These are phyloP conservation scores for Dalbergia oliveri DNA, from an alignment of 306 rosid species.

Conservation along the genomic window DNA sequence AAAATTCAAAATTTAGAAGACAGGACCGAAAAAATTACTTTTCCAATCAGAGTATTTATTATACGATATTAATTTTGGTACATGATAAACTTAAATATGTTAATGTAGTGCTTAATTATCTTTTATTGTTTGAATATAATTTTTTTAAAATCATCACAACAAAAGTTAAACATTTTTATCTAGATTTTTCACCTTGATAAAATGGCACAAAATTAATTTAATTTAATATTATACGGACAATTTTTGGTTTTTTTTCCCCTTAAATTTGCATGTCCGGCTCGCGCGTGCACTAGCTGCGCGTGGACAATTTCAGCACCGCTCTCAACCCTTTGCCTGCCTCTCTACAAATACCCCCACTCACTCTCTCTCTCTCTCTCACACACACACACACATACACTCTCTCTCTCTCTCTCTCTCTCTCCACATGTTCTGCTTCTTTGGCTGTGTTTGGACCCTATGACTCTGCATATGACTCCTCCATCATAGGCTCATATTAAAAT, in stretches of 20 bases:
- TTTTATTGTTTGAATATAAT: too few relatives aligned
- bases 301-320: not conserved
- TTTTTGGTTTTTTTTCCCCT: too few relatives aligned
- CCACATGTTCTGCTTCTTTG: not conserved
- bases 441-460: constrained; percentile 27
- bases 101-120: too few relatives aligned
- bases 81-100: too few relatives aligned
- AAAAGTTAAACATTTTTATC: too few relatives aligned
- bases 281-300: constrained; percentile 33
- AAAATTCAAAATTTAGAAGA: not conserved
- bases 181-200: too few relatives aligned
- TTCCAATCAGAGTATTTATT: not conserved
- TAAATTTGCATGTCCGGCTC: not conserved
- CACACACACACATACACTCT: not conserved
- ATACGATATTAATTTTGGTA: too few relatives aligned
- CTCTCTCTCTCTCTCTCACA: not conserved
- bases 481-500: constrained; percentile 38
- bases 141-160: too few relatives aligned
- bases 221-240: too few relatives aligned
- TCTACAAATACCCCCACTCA: not conserved
- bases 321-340: not conserved
- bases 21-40: not conserved
- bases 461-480: constrained; percentile 30
- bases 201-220: too few relatives aligned
- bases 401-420: not conserved